These are phyloP conservation scores for Whalleya microplaca DNA, from an alignment of 2,329 filamentous ascomycete genomes.

Conservation along the genomic window DNA sequence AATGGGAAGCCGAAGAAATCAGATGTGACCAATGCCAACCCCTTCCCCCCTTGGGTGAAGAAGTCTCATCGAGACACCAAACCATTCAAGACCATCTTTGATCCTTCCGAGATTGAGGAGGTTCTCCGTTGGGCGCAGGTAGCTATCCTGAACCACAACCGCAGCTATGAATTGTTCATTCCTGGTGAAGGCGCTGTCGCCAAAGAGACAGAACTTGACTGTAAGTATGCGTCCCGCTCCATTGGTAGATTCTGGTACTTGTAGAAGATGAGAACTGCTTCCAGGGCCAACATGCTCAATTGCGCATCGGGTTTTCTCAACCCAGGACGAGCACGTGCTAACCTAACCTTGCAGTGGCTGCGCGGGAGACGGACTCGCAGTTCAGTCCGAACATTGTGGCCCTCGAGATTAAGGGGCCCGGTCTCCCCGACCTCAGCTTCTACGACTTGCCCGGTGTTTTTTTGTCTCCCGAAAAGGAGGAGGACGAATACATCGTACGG, in stretches of 20 bases:
- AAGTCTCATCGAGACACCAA: slow-evolving; percentile 48
- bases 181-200: slow-evolving; percentile 51
- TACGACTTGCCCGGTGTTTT: slow-evolving; percentile 87
- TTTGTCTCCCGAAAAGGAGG: slow-evolving; percentile 64
- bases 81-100: slow-evolving; percentile 66
- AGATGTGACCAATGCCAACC: slow-evolving; percentile 53
- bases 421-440: slow-evolving; percentile 75
- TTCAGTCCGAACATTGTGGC: slow-evolving; percentile 84
- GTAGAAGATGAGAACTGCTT: neutral
- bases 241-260: neutral
- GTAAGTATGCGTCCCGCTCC: slow-evolving; percentile 29
- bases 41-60: slow-evolving; percentile 69
- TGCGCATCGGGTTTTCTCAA: too few species aligned
- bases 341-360: slow-evolving; percentile 35
- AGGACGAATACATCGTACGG: slow-evolving; percentile 69
- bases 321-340: neutral
- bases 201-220: slow-evolving; percentile 40
- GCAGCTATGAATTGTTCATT: slow-evolving; percentile 55
- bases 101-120: slow-evolving; percentile 66
- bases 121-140: slow-evolving; percentile 76
- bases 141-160: slow-evolving; percentile 72
- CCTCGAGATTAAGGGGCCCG: slow-evolving; percentile 73
- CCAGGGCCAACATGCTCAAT: neutral
- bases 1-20: slow-evolving; percentile 46
- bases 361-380: slow-evolving; percentile 57